A percentile compares a stretch with the other conserved stretches of the same genome.
These are phyloP conservation scores for Tulasnella calospora DNA, from an alignment of 768 basidiomycete species.

Conservation along the genomic window DNA sequence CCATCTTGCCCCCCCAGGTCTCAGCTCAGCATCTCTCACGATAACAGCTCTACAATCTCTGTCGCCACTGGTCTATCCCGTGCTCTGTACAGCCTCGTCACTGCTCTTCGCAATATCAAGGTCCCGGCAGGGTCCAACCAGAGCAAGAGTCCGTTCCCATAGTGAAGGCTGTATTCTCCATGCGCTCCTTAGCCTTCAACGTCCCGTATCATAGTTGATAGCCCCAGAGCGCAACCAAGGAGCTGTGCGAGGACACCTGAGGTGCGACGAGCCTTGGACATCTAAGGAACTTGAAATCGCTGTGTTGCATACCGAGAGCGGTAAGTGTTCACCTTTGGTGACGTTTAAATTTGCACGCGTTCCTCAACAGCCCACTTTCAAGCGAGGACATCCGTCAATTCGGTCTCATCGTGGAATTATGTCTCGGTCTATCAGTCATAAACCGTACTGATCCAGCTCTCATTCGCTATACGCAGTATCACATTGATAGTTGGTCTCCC, in stretches of 20 bases:
- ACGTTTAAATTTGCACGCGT: conserved; percentile 69
- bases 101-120: conserved; percentile 80
- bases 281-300: conserved; percentile 66
- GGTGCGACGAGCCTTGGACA: conserved; percentile 30
- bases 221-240: conserved; percentile 66
- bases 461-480: conserved; percentile 91
- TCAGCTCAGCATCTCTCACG: conserved; percentile 76
- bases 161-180: conserved; percentile 91
- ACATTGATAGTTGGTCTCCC: conserved; percentile 78
- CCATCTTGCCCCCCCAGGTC: conserved; percentile 74
- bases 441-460: conserved; percentile 94
- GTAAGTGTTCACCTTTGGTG: conserved; percentile 66
- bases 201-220: conserved; percentile 96
- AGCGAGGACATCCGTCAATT: conserved; percentile 79
- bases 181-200: conserved; percentile 90
- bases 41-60: conserved; percentile 86
- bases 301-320: conserved; percentile 90
- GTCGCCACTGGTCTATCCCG: conserved; percentile 90
- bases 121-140: conserved; percentile 86
- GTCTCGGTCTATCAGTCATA: conserved; percentile 71
- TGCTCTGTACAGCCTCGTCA: conserved; percentile 90
- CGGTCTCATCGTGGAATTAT: conserved; percentile 96
- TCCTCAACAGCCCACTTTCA: conserved; percentile 57
- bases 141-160: conserved; percentile 88
- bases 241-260: conserved; percentile 47